Percentiles rank a stretch among this genome's conserved stretches.
Conservation (phyloP, 331 rosid species). For the Pyracantha coccinea region DNA sequence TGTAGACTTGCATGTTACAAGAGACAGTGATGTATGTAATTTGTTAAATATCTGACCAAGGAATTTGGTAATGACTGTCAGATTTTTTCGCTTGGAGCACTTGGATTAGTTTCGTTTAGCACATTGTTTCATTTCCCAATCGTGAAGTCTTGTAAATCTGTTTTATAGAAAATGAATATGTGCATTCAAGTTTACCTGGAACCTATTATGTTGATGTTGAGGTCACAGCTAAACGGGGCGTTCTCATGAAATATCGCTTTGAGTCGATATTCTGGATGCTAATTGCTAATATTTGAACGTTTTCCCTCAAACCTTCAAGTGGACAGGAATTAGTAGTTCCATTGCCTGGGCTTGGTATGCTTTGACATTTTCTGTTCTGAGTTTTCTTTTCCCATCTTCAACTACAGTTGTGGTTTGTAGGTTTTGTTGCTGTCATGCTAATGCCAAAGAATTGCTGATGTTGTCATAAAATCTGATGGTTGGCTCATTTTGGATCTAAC, state of each 20-base stretch:
- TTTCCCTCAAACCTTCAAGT: constrained; percentile 20
- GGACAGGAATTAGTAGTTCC: constrained; percentile 25
- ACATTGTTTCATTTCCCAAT: background rate
- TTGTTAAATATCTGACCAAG: background rate
- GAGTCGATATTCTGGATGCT: constrained; percentile 13
- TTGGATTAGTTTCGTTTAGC: background rate
- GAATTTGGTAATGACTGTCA: constrained; percentile 12
- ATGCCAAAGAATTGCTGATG: constrained; percentile 20
- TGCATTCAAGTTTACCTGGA: constrained; percentile 3
- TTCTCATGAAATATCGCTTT: constrained; percentile 13
- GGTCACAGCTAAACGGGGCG: background rate
- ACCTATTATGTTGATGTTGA: constrained; percentile 19
- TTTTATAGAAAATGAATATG: constrained; percentile 2
- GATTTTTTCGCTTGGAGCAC: background rate
- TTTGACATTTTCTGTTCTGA: constrained; percentile 22
- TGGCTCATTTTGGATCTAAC: constrained; percentile 18
- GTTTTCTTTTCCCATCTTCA: constrained; percentile 27
- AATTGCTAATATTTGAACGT: constrained; percentile 17
- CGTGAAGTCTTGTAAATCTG: background rate
- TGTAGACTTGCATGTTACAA: background rate
- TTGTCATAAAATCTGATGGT: constrained; percentile 19
- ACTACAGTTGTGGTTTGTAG: constrained; percentile 19
- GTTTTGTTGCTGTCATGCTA: constrained; percentile 28
- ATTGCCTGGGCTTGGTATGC: constrained; percentile 16
- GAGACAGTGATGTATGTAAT: constrained; percentile 1